Percentiles rank a stretch among this genome's conserved stretches.
These are phyloP conservation scores for Apophysomyces variabilis DNA, from an alignment of 371 early-diverging fungal genomes.

Conservation along the genomic window DNA sequence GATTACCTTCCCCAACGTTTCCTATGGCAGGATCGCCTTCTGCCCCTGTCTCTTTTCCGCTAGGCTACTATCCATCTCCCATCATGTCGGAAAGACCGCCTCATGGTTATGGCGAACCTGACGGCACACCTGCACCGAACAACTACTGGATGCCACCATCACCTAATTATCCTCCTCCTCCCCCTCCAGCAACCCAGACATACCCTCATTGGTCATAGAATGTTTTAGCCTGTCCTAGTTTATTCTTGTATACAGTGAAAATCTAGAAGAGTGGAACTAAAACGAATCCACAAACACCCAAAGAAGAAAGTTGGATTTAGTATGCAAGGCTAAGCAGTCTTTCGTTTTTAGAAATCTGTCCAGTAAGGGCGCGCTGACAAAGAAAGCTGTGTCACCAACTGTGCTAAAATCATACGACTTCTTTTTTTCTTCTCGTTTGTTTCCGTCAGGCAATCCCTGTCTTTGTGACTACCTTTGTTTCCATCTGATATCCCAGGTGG, in stretches of 20 bases:
- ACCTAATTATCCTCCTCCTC: background rate
- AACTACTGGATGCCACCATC: background rate
- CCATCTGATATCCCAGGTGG: background rate
- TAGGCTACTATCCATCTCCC: constrained; percentile 7
- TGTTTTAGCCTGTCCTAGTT: background rate
- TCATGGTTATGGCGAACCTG: constrained; percentile 1
- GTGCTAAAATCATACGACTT: constrained; percentile 5
- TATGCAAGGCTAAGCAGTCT: no score
- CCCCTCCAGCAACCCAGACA: background rate
- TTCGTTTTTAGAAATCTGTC: no score
- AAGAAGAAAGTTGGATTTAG: no score
- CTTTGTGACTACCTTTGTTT: constrained; percentile 2
- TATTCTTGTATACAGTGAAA: background rate
- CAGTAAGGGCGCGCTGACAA: no score
- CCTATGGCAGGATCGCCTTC: constrained; percentile 3
- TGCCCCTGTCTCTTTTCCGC: background rate
- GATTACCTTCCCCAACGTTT: constrained; percentile 1
- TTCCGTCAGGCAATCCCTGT: constrained; percentile 7
- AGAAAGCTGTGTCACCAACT: constrained; percentile 1
- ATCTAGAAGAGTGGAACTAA: background rate
- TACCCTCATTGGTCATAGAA: constrained; percentile 6
- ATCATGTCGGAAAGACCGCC: background rate
- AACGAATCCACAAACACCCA: no score
- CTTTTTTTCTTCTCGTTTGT: background rate
- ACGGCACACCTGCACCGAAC: background rate